Evolutionary conservation across 768 basidiomycete species (phyloP), one percentile per base, ranked within the genome.

Genomic region (Mycena sanguinolenta): DNA sequence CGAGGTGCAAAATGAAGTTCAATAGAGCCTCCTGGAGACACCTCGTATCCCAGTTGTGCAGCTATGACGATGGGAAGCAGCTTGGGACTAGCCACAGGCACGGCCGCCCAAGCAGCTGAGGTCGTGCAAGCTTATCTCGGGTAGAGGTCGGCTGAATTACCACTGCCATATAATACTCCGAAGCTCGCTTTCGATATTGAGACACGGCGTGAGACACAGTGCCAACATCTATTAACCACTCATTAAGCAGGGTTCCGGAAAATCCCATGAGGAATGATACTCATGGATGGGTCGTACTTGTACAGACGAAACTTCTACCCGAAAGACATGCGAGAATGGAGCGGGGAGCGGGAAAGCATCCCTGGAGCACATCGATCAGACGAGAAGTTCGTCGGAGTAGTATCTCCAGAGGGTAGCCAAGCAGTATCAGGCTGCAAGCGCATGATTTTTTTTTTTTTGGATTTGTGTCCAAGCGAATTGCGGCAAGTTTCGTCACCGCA

Each of bases 71-170:
- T 23, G 30, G 16, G 59, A 44, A 34, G 50, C 13, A 46, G n/a
- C n/a, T n/a, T n/a, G n/a, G n/a, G n/a, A n/a, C n/a, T 50, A 38
- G 49, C 27, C 58, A 54, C 65, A 59, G 42, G 30, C 30, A 59
- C 38, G 28, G 25, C 57, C 21, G 21, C 36, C 21, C 25, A 38
- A 42, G 25, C 36, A 42, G 32, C 36, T 17, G 42, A 2, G 21
- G 61, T 58, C 46, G 55, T 8, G n/a, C 30, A 49, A 67, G 67
- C 60, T 68, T 62, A 60, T 54, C 66, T 36, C 60, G 67, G 67
- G n/a, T 30, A 52, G 49, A 69, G 67, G 62, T 52, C 67, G 67
- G 67, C 67, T n/a, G 61, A 69, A 69, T 69, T 69, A 69, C 27
- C 27, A 34, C 38, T 63, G 67, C 67, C 61, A 62, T 21, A 16